Evolutionary conservation across 345 rosid species (phyloP).

Genomic region (Murraya koenigii): DNA sequence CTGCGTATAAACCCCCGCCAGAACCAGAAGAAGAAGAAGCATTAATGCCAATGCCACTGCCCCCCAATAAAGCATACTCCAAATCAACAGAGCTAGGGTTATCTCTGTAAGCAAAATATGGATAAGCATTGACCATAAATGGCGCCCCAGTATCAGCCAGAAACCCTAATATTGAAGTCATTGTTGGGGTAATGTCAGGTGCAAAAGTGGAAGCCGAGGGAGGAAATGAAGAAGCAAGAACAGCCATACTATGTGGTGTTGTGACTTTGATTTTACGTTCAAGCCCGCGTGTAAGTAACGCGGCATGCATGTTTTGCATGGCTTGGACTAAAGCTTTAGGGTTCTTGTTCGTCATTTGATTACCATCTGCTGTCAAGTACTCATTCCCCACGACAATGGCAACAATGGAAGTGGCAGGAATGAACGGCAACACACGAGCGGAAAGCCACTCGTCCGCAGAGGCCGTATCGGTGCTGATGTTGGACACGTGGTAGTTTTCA

Average conservation of each 20-base stretch:
- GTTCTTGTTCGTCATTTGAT: not conserved
- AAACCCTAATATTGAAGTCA: conserved; percentile 51
- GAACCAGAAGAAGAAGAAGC: conserved; percentile 9
- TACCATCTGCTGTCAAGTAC: conserved; percentile 40
- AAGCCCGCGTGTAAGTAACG: conserved; percentile 41
- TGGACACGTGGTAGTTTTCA: conserved; percentile 48
- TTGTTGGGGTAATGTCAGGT: conserved; percentile 40
- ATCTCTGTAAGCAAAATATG: conserved; percentile 62
- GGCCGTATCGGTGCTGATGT: conserved; percentile 40
- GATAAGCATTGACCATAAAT: conserved; percentile 65
- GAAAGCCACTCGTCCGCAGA: conserved; percentile 56
- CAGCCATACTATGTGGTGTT: conserved; percentile 64
- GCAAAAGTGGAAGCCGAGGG: conserved; percentile 57
- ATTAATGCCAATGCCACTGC: conserved; percentile 8
- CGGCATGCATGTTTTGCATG: conserved; percentile 58
- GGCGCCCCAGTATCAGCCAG: conserved; percentile 52
- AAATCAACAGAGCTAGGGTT: conserved; percentile 43
- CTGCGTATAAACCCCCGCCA: conserved; percentile 10
- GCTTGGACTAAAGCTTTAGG: conserved; percentile 46
- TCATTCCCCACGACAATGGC: conserved; percentile 60
- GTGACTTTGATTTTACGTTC: conserved; percentile 67
- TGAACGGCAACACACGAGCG: conserved; percentile 47
- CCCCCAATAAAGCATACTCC: conserved; percentile 53
- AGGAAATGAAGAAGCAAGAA: conserved; percentile 59
- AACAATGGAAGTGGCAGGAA: conserved; percentile 57